phyloP scores from a whole-genome alignment of 768 basidiomycete species.

The Pisolithus marmoratus region DNA sequence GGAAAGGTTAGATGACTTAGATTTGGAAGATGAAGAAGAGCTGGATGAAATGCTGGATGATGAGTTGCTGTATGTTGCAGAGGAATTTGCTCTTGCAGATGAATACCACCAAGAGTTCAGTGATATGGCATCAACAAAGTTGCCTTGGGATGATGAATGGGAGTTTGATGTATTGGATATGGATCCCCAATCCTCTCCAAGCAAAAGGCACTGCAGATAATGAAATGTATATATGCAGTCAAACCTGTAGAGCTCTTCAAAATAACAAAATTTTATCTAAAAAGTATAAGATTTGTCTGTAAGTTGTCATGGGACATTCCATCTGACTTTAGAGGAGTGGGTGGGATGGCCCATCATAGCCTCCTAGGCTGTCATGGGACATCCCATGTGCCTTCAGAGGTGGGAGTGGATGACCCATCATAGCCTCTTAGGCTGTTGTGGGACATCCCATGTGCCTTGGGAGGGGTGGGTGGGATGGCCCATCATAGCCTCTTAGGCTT shows the following conservation, averaged over 20 bases:
- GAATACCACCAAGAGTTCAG: background rate
- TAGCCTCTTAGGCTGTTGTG: no score
- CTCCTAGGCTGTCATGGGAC: no score
- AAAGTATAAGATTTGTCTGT: no score
- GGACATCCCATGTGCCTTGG: no score
- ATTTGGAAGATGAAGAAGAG: background rate
- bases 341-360: no score
- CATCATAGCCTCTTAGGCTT: no score
- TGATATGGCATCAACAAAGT: background rate
- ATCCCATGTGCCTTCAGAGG: no score
- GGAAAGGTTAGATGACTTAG: background rate
- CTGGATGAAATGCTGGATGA: background rate
- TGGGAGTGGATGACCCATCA: no score
- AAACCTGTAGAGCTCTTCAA: background rate
- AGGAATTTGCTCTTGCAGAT: constrained; percentile 7
- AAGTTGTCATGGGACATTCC: no score
- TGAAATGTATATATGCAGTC: background rate
- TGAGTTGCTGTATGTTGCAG: constrained; percentile 4
- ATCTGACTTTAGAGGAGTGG: no score
- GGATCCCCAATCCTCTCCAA: background rate
- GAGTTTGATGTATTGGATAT: background rate
- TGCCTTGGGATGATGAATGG: background rate
- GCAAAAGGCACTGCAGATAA: background rate
- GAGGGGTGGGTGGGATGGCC: no score
- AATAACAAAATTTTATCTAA: no score